Evolutionary conservation across 768 basidiomycete genomes (phyloP), one percentile per base, ranked within the genome.

Genomic region (Hortiboletus campestris): DNA sequence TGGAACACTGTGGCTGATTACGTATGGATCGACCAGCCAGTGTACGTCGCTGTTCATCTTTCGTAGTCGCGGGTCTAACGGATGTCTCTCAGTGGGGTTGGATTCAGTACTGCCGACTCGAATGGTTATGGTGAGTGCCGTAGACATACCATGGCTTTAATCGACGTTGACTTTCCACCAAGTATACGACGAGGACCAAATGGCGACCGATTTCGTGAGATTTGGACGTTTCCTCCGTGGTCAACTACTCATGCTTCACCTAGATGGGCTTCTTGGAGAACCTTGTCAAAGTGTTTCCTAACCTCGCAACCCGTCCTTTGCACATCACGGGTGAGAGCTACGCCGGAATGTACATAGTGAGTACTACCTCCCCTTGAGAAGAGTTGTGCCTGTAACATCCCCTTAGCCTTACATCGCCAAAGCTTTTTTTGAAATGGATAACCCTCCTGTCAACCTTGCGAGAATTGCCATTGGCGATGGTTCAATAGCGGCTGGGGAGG

Each of bases 11-110:
- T 87, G 20, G 80, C 84, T 2, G 88, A 90, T 67, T 83, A 80
- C 58, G 77, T 89, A 36, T 89, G 85, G 85, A 73, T 90, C 47
- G 89, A 90, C 62, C 84, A 89, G 53, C 88, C 87, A 46, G 86
- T 87, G 65, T 76, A 63, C 2, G 76, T 66, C 25, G n/a, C 35
- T 7, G 2, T 46, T 35, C 17, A 25, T 51, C 19, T 31, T n/a
- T 39, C 9, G 4, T 19, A 0, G 9, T 11, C 19, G 8, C 38
- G n/a, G 14, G 9, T 51, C 43, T 58, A 19, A 53, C 46, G 20
- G 61, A 60, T 51, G 13, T 20, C 6, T 48, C 16, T 50, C 57
- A 82, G 82, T 25, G 88, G 86, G 12, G 72, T 74, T 9, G 88
- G 88, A 4, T 88, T 75, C 63, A 78, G 86, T 14, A 90, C 88